These are phyloP conservation scores for Calonectria multiphialidica DNA, from an alignment of 2,329 filamentous ascomycete species.

Conservation along the genomic window DNA sequence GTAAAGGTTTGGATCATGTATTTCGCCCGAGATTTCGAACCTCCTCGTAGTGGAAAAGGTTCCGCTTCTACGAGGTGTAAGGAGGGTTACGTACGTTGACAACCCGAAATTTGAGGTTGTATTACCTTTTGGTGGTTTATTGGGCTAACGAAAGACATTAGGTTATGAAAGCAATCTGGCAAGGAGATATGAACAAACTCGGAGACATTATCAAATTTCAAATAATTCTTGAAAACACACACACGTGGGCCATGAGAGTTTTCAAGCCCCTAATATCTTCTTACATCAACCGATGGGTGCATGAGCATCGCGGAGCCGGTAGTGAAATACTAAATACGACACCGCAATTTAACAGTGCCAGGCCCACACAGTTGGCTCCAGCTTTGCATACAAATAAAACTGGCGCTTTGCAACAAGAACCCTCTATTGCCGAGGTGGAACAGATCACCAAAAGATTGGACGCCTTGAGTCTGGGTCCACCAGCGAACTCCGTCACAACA, in stretches of 20 bases:
- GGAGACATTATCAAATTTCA: constrained; percentile 25
- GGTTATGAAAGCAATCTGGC: constrained; percentile 36
- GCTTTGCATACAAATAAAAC: no score
- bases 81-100: constrained; percentile 16
- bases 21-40: constrained; percentile 20
- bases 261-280: constrained; percentile 31
- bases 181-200: constrained; percentile 25
- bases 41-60: not conserved
- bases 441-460: no score
- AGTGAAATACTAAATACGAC: no score
- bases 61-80: not conserved
- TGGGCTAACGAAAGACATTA: not conserved
- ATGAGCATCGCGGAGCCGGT: not conserved
- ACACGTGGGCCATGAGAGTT: constrained; percentile 36
- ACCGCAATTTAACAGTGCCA: no score
- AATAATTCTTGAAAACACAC: constrained; percentile 36
- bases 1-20: constrained; percentile 35
- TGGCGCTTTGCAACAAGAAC: no score
- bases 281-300: constrained; percentile 33
- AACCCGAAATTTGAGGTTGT: not conserved
- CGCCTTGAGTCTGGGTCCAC: no score
- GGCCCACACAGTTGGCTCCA: no score
- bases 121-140: not conserved
- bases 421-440: no score
- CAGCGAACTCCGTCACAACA: no score